Percentiles rank a stretch among this genome's conserved stretches.
Evolutionary conservation across 2,329 filamentous ascomycete species (phyloP).

Genomic region (Sphaceloma murrayae): DNA sequence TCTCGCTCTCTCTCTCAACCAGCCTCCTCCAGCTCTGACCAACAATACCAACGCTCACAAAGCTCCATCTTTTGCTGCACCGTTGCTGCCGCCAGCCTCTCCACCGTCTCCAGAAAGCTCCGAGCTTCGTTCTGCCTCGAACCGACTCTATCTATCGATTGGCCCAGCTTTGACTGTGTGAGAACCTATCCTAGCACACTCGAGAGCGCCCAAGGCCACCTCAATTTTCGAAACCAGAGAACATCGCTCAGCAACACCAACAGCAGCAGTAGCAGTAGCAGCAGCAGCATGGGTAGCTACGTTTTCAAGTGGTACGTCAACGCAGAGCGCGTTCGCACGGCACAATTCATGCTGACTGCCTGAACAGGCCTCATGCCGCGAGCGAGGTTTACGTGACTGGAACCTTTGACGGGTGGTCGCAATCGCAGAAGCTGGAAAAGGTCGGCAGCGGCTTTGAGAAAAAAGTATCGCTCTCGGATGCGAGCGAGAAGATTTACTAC

Average conservation of each 20-base stretch:
- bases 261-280: no score
- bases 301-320: slow-evolving; percentile 59
- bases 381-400: slow-evolving; percentile 89
- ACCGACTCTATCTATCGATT: no score
- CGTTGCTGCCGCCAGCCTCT: slow-evolving; percentile 7
- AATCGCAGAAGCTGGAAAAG: slow-evolving; percentile 74
- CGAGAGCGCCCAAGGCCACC: slow-evolving; percentile 1
- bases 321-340: slow-evolving; percentile 10
- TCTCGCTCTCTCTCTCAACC: slow-evolving; percentile 5
- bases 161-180: no score
- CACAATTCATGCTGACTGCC: slow-evolving; percentile 16
- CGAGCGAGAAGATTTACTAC: slow-evolving; percentile 71
- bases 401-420: slow-evolving; percentile 89
- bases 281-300: slow-evolving; percentile 56
- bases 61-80: slow-evolving; percentile 11
- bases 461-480: slow-evolving; percentile 60
- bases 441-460: slow-evolving; percentile 66
- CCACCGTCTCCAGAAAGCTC: slow-evolving; percentile 1
- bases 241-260: background rate
- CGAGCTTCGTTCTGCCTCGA: no score
- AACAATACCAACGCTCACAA: slow-evolving; percentile 4
- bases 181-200: slow-evolving; percentile 6
- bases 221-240: no score
- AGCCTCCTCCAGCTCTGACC: slow-evolving; percentile 8
- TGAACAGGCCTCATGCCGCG: slow-evolving; percentile 67